Evolutionary conservation across 139 green algal species (phyloP).

Genomic region (Trebouxia sp.): DNA sequence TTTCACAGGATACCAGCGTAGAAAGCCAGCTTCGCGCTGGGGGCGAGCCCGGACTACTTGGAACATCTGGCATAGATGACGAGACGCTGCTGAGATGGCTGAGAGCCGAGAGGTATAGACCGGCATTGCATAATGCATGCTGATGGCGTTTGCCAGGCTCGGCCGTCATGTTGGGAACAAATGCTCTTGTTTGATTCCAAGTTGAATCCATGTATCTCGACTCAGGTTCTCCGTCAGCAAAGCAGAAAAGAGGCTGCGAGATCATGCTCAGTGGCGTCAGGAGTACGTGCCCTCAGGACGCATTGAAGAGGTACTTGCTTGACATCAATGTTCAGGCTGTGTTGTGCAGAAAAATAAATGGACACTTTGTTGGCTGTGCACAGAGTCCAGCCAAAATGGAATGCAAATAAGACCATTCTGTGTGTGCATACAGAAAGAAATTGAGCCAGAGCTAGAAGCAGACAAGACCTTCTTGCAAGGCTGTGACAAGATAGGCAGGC

Average conservation of each 20-base stretch:
- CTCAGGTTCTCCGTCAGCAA: constrained; percentile 6
- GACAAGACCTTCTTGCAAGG: constrained; percentile 33
- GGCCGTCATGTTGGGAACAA: too few relatives aligned
- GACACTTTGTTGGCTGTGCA: too few relatives aligned
- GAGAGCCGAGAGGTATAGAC: constrained; percentile 4
- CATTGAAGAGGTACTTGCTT: constrained; percentile 15
- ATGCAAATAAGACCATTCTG: too few relatives aligned
- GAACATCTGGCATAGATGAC: not conserved
- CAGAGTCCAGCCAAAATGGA: too few relatives aligned
- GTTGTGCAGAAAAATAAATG: not conserved
- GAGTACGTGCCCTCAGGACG: not conserved
- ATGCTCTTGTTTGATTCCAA: too few relatives aligned
- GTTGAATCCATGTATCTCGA: too few relatives aligned
- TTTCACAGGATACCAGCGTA: not conserved
- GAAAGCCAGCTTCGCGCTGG: not conserved
- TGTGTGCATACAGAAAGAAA: not conserved
- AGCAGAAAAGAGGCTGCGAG: constrained; percentile 1
- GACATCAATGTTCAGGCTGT: not conserved
- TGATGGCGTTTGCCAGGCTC: too few relatives aligned
- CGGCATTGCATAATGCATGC: too few relatives aligned
- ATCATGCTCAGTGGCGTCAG: constrained; percentile 2
- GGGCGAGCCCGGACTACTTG: not conserved
- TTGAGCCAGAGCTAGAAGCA: constrained; percentile 20
- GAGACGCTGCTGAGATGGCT: constrained; percentile 25
- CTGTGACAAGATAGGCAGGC: constrained; percentile 32